These are phyloP conservation scores for Trichosporon ovoides DNA, from an alignment of 1,284 basidiomycete genomes.

Conservation along the genomic window DNA sequence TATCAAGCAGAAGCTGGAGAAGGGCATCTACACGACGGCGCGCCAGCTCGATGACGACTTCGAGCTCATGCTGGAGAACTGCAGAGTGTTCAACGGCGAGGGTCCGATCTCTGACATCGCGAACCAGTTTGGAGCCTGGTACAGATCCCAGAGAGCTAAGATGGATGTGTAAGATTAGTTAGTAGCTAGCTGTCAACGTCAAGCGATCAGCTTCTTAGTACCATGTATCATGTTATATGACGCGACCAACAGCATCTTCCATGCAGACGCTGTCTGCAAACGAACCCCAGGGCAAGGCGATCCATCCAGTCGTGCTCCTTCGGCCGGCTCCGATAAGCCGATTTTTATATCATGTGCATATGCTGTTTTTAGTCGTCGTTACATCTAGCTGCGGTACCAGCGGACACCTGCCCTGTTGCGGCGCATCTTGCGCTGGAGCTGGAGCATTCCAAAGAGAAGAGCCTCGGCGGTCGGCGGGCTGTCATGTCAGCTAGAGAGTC, in stretches of 20 bases:
- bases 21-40: slow-evolving; percentile 27
- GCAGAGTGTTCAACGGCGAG: slow-evolving; percentile 42
- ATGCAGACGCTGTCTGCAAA: no score
- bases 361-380: slow-evolving; percentile 5
- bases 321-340: background rate
- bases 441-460: slow-evolving; percentile 86
- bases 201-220: slow-evolving; percentile 4
- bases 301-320: background rate
- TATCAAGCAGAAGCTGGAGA: slow-evolving; percentile 74
- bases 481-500: background rate
- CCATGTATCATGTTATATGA: slow-evolving; percentile 2
- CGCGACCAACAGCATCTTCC: background rate
- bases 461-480: slow-evolving; percentile 75
- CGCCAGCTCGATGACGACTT: slow-evolving; percentile 45
- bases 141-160: slow-evolving; percentile 35
- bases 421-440: slow-evolving; percentile 96
- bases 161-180: slow-evolving; percentile 26
- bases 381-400: slow-evolving; percentile 60
- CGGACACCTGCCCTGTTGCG: slow-evolving; percentile 80
- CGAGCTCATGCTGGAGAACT: slow-evolving; percentile 46
- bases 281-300: no score
- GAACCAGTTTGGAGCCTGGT: slow-evolving; percentile 38
- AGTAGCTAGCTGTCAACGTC: background rate
- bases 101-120: slow-evolving; percentile 38
- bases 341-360: slow-evolving; percentile 11